These are phyloP conservation scores for Aspergillus saccharolyticus DNA, from an alignment of 495 filamentous ascomycete species.

Conservation along the genomic window DNA sequence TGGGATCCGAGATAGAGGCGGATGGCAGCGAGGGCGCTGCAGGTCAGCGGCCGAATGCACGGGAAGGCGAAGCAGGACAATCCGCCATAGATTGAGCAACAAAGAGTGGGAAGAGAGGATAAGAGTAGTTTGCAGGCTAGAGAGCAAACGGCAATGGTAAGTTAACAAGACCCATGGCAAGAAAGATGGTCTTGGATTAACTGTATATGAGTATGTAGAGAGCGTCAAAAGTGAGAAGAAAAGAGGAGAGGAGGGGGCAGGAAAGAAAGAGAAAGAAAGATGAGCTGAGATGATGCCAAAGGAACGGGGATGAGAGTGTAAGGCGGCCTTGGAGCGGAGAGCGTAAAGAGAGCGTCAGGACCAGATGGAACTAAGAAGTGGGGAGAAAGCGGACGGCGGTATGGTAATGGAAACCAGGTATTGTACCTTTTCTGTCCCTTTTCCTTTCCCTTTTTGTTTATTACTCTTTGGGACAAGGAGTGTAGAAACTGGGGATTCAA, in stretches of 20 bases:
- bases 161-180: constrained; percentile 26
- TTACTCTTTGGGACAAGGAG: background rate
- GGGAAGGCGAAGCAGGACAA: constrained; percentile 30
- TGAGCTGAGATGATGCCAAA: constrained; percentile 35
- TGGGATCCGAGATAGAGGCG: constrained; percentile 29
- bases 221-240: constrained; percentile 1
- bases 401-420: constrained; percentile 14
- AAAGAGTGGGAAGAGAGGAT: constrained; percentile 18
- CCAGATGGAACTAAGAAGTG: constrained; percentile 12
- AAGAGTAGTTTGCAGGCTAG: constrained; percentile 21
- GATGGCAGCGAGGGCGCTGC: constrained; percentile 42
- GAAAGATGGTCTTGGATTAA: constrained; percentile 4
- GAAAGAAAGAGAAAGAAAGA: constrained; percentile 18
- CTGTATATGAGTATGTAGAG: background rate
- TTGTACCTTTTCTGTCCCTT: constrained; percentile 8
- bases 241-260: constrained; percentile 6
- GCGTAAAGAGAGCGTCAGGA: constrained; percentile 10
- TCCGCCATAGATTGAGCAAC: constrained; percentile 39
- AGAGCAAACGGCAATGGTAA: constrained; percentile 19
- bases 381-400: constrained; percentile 17
- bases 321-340: constrained; percentile 23
- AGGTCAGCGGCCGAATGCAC: constrained; percentile 45
- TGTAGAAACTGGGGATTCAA: background rate
- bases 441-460: background rate
- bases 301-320: constrained; percentile 20